A percentile compares a stretch with the other conserved stretches of the same genome.
Evolutionary conservation across 2,329 filamentous ascomycete species (phyloP).

Genomic region (Colletotrichum magnum): DNA sequence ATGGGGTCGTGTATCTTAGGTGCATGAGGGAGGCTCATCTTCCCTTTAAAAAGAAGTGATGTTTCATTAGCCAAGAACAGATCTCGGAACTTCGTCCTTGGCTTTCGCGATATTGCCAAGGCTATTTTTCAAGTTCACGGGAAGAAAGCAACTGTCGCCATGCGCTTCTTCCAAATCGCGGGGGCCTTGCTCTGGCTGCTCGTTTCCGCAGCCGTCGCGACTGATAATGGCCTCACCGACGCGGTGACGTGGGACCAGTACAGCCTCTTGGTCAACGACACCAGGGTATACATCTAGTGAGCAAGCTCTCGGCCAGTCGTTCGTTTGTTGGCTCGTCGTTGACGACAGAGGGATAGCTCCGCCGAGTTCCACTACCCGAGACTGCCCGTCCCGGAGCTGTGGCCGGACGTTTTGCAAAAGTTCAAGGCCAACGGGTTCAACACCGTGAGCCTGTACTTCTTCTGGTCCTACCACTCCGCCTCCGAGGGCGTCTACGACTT

Average conservation of each 20-base stretch:
- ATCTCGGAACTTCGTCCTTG: not conserved
- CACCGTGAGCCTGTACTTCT: constrained; percentile 80
- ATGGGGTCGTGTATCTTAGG: not conserved
- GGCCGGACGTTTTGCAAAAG: constrained; percentile 85
- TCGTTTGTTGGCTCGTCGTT: constrained; percentile 63
- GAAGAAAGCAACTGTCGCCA: not conserved
- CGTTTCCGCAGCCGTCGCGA: constrained; percentile 47
- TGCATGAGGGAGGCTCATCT: constrained; percentile 2
- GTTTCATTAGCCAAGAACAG: not conserved
- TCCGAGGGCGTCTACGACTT: constrained; percentile 81
- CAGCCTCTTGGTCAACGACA: constrained; percentile 78
- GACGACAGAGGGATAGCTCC: constrained; percentile 75
- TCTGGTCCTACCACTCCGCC: constrained; percentile 82
- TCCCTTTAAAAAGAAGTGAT: constrained; percentile 2
- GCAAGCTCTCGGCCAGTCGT: not conserved
- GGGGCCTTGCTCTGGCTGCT: constrained; percentile 28
- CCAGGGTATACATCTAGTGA: constrained; percentile 28
- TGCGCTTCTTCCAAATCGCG: constrained; percentile 17
- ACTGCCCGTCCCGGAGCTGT: constrained; percentile 60
- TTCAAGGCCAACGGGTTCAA: constrained; percentile 87
- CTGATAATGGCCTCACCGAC: constrained; percentile 57
- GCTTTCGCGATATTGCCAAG: constrained; percentile 15
- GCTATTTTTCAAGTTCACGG: not conserved
- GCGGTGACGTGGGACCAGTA: constrained; percentile 79
- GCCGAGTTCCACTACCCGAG: constrained; percentile 79